A percentile compares a stretch with the other conserved stretches of the same genome.
These are phyloP conservation scores for Kwoniella bestiolae DNA, from an alignment of 768 basidiomycete genomes.

Conservation along the genomic window DNA sequence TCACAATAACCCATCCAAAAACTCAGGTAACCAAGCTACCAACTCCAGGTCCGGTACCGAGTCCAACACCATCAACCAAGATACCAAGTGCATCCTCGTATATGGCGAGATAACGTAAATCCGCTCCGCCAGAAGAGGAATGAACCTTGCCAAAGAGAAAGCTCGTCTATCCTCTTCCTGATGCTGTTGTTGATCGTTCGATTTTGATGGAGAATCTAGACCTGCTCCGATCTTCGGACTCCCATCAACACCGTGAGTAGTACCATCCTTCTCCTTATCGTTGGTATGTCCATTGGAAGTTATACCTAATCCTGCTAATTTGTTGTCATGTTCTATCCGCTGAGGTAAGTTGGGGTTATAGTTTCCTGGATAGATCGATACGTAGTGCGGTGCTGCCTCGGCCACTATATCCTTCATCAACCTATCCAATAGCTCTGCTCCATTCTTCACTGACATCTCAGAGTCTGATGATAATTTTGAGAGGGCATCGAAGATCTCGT, in stretches of 20 bases:
- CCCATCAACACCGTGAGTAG: constrained; percentile 48
- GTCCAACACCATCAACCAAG: constrained; percentile 94
- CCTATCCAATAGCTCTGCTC: constrained; percentile 92
- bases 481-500: constrained; percentile 95
- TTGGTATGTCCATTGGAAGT: constrained; percentile 3
- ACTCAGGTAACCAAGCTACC: constrained; percentile 90
- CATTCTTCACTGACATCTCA: constrained; percentile 95
- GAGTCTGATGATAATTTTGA: constrained; percentile 95
- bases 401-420: constrained; percentile 98
- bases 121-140: constrained; percentile 87
- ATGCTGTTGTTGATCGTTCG: constrained; percentile 56
- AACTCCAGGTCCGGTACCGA: constrained; percentile 96
- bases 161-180: constrained; percentile 65
- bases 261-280: constrained; percentile 61
- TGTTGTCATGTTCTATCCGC: constrained; percentile 2
- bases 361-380: constrained; percentile 70
- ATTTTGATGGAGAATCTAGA: constrained; percentile 47
- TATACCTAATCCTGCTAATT: constrained; percentile 28
- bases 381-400: constrained; percentile 92
- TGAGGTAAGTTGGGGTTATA: constrained; percentile 32
- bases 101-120: constrained; percentile 95
- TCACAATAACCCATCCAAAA: constrained; percentile 88
- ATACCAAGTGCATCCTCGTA: constrained; percentile 92
- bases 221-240: constrained; percentile 30
- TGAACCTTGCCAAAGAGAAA: constrained; percentile 92